Base-by-base conservation (phyloP, 371 early-diverging fungal genomes). In the Lichtheimia hyalospora region DNA sequence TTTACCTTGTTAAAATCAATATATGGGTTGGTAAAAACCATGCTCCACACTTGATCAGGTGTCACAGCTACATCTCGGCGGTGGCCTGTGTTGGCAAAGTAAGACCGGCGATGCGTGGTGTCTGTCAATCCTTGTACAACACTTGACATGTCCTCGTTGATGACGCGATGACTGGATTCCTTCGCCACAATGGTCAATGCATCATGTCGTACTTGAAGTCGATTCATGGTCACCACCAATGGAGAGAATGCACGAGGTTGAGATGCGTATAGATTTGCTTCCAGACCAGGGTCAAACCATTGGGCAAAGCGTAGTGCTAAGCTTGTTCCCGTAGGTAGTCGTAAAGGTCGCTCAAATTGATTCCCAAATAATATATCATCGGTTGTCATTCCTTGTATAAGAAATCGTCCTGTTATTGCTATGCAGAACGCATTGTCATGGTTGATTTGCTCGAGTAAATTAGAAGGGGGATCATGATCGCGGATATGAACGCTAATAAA, bases 331-430 rank as follows among this genome's bases (percentile, higher is more conserved):
- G 85, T 85, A 21, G 94, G 94, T 16, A 91, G 80, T 12, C 71
- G 72, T 28, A 90, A 50, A 0, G 86, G 83, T 48, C 78, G 68
- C 62, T 90, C 89, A 67, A 92, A 92, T 66, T 88, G 86, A 62
- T 89, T 88, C 39, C 93, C 93, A 66, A 90, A 92, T 52, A 91
- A 72, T 12, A 92, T 81, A 59, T 90, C 84, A 58, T 89, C 86
- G 14, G 86, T 85, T 0, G 83, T 72, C 8, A 25, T 3, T 74
- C 80, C 60, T 60, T 79, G 77, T 61, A 81, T 64, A 58, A 88
- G 81, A 73, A 91, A 92, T n/a, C 87, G 77, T 7, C 90, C 89
- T 5, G 69, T 76, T 18, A 90, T 70, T 66, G 89, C 88, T 57
- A 92, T 82, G 55, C 89, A 88, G 66, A 87, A 89, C 23, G 84